A percentile compares a stretch with the other conserved stretches of the same genome.
These are phyloP conservation scores for Mycena floridula DNA, from an alignment of 768 basidiomycete genomes.

Conservation along the genomic window DNA sequence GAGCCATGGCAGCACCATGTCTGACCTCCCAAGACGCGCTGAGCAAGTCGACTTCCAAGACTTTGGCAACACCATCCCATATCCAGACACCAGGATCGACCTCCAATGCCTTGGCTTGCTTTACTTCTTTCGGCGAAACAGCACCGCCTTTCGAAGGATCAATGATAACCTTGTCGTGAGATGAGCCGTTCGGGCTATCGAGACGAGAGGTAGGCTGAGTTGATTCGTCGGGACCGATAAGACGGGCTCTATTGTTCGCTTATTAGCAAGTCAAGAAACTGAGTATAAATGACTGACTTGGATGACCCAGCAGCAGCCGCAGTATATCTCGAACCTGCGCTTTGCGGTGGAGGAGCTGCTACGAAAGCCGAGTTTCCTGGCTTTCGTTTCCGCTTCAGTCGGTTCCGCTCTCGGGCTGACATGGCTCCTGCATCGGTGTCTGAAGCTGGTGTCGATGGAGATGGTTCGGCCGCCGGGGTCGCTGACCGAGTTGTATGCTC, in stretches of 20 bases:
- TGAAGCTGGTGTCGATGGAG: slow-evolving; percentile 35
- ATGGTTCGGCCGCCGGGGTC: slow-evolving; percentile 40
- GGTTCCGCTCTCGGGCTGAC: slow-evolving; percentile 89
- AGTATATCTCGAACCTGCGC: slow-evolving; percentile 54
- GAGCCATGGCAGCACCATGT: slow-evolving; percentile 88
- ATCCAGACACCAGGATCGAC: slow-evolving; percentile 74
- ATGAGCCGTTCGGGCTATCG: slow-evolving; percentile 44
- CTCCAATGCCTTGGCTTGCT: slow-evolving; percentile 72
- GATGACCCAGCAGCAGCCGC: slow-evolving; percentile 50
- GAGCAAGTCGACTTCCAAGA: slow-evolving; percentile 79
- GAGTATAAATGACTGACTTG: slow-evolving; percentile 29
- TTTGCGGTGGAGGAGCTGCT: slow-evolving; percentile 60
- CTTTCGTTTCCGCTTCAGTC: slow-evolving; percentile 93
- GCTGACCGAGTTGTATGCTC: slow-evolving; percentile 37
- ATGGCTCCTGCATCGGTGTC: slow-evolving; percentile 51
- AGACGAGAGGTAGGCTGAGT: slow-evolving; percentile 44
- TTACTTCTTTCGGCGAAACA: slow-evolving; percentile 70
- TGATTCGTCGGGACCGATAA: slow-evolving; percentile 62
- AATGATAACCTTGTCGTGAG: slow-evolving; percentile 62
- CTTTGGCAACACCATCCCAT: slow-evolving; percentile 77
- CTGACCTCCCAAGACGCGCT: slow-evolving; percentile 89
- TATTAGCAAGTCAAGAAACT: too few relatives aligned
- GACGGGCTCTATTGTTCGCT: slow-evolving; percentile 57
- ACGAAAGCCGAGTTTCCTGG: slow-evolving; percentile 80
- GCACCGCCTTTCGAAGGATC: slow-evolving; percentile 85